These are phyloP conservation scores for Triticum monococcum DNA, from an alignment of 176 grass and related monocot species.

Conservation along the genomic window DNA sequence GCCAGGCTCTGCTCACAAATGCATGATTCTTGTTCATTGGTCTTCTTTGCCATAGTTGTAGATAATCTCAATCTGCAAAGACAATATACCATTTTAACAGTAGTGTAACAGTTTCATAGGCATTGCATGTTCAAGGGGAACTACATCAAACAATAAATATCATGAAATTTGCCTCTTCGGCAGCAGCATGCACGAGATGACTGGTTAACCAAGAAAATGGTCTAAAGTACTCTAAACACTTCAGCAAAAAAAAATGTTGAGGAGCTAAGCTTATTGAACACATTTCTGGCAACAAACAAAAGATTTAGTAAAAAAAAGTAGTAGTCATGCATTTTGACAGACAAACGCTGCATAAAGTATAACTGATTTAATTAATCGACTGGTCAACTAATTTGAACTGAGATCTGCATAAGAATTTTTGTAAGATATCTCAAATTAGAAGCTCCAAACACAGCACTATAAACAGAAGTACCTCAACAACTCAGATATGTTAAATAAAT, in stretches of 20 bases:
- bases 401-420: background rate
- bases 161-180: background rate
- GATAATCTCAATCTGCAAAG: constrained; percentile 85
- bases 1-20: constrained; percentile 27
- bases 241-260: background rate
- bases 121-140: background rate
- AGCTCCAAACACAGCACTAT: background rate
- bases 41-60: constrained; percentile 95
- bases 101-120: background rate
- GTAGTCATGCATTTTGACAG: background rate
- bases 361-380: background rate
- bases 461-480: background rate
- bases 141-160: background rate
- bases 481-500: background rate
- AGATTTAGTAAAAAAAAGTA: background rate
- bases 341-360: background rate
- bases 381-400: background rate
- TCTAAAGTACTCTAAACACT: background rate
- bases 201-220: background rate
- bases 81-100: background rate
- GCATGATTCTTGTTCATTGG: background rate
- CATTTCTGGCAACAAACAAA: background rate
- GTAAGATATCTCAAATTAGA: background rate
- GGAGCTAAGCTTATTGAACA: background rate
- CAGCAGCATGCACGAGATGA: background rate